phyloP scores from a whole-genome alignment of 345 rosid genomes.

The Heritiera littoralis region DNA sequence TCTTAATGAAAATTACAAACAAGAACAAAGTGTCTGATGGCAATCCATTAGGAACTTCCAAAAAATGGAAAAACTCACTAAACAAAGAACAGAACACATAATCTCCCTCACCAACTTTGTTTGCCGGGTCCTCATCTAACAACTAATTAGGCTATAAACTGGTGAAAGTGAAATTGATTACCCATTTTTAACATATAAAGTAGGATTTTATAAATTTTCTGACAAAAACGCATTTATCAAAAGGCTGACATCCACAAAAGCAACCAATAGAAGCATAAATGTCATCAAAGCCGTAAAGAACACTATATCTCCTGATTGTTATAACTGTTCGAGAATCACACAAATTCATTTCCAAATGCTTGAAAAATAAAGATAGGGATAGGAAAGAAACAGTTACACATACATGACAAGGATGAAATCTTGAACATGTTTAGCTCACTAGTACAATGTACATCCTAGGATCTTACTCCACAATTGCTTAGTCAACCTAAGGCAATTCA shows the following conservation, averaged over 20 bases:
- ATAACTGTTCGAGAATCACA: neutral
- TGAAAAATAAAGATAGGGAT: neutral
- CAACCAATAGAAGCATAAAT: neutral
- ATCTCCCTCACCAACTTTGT: neutral
- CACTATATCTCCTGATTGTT: neutral
- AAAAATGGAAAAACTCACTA: neutral
- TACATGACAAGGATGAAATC: neutral
- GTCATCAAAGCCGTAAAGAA: neutral
- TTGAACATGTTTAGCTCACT: slow-evolving; percentile 10
- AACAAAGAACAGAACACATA: neutral
- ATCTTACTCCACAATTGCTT: slow-evolving; percentile 3
- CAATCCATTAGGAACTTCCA: neutral
- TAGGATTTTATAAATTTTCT: neutral
- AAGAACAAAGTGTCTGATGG: slow-evolving; percentile 3
- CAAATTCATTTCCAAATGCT: neutral
- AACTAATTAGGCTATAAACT: neutral
- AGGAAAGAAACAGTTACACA: neutral
- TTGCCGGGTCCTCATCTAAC: neutral
- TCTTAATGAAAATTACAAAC: slow-evolving; percentile 10
- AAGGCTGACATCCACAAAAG: neutral
- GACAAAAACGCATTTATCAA: neutral
- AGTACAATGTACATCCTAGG: neutral
- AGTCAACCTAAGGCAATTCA: neutral
- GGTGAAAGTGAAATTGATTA: neutral
- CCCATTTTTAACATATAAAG: slow-evolving; percentile 5